These are phyloP conservation scores for Colletotrichum salicis DNA, from an alignment of 2,329 filamentous ascomycete genomes.

Conservation along the genomic window DNA sequence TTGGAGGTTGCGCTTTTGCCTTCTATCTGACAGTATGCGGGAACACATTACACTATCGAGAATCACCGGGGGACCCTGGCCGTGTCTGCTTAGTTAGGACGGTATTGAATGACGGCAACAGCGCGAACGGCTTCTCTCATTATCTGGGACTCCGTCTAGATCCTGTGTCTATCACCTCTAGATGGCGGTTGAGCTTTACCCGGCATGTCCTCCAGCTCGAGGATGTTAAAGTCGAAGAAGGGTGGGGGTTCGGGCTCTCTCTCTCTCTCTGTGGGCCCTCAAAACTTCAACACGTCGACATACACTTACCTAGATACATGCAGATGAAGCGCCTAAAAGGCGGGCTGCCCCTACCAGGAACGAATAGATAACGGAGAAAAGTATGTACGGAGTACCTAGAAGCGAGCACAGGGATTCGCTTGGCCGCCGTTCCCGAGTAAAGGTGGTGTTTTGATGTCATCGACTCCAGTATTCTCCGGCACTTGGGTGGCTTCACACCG, in stretches of 20 bases:
- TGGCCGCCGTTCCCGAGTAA: slow-evolving; percentile 19
- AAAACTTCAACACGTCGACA: background rate
- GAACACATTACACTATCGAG: background rate
- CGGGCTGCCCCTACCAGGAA: background rate
- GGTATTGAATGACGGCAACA: background rate
- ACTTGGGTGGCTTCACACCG: slow-evolving; percentile 27
- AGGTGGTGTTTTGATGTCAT: slow-evolving; percentile 32
- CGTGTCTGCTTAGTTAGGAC: background rate
- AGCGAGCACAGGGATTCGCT: background rate
- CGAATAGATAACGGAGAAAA: background rate
- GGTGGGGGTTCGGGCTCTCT: background rate
- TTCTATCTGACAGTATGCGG: background rate
- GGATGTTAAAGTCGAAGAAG: background rate
- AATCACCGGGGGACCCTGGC: background rate
- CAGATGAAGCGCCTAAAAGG: background rate
- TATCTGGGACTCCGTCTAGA: background rate
- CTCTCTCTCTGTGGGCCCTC: background rate
- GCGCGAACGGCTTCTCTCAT: background rate
- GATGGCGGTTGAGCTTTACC: slow-evolving; percentile 14
- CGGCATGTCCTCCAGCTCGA: slow-evolving; percentile 1
- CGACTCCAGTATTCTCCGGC: slow-evolving; percentile 27
- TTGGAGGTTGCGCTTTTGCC: background rate
- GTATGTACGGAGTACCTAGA: background rate
- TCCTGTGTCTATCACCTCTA: background rate
- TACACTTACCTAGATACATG: background rate